phyloP scores from a whole-genome alignment of 164 flowering plant species.

The Kalanchoe fedtschenkoi region DNA sequence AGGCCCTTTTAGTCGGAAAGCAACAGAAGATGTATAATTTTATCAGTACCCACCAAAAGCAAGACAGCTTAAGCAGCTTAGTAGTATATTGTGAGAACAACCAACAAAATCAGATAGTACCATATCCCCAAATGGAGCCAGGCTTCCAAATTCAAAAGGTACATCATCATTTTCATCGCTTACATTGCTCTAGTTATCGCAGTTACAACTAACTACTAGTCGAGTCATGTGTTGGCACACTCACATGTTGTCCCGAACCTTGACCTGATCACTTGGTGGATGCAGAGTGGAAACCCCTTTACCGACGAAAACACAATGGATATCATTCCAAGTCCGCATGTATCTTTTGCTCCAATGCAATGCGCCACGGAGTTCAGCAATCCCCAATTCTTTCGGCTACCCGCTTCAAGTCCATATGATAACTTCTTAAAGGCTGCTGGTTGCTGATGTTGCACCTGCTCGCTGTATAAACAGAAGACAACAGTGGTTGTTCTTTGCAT shows the following conservation, averaged over 20 bases:
- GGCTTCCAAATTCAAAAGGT: not conserved
- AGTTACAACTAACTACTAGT: no score
- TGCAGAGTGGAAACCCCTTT: slow-evolving; percentile 2
- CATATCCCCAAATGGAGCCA: slow-evolving; percentile 9
- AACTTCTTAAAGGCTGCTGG: slow-evolving; percentile 92
- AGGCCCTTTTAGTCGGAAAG: slow-evolving; percentile 75
- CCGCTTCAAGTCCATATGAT: slow-evolving; percentile 91
- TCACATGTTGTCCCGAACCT: no score
- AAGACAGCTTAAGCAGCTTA: slow-evolving; percentile 15
- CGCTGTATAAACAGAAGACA: no score
- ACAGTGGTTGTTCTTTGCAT: not conserved
- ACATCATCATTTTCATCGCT: not conserved
- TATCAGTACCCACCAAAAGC: slow-evolving; percentile 50
- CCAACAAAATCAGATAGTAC: slow-evolving; percentile 21
- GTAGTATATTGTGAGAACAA: slow-evolving; percentile 15
- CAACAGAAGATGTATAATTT: slow-evolving; percentile 85
- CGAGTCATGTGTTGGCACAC: no score
- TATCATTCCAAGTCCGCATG: slow-evolving; percentile 15
- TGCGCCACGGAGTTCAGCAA: slow-evolving; percentile 29
- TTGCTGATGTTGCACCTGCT: slow-evolving; percentile 37
- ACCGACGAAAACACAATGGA: slow-evolving; percentile 12
- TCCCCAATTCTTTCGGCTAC: slow-evolving; percentile 54
- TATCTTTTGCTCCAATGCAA: slow-evolving; percentile 2
- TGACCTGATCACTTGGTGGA: no score
- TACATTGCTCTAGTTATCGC: not conserved